These are phyloP conservation scores for Dactylellina leptospora DNA, from an alignment of 2,329 filamentous ascomycete species.

Conservation along the genomic window DNA sequence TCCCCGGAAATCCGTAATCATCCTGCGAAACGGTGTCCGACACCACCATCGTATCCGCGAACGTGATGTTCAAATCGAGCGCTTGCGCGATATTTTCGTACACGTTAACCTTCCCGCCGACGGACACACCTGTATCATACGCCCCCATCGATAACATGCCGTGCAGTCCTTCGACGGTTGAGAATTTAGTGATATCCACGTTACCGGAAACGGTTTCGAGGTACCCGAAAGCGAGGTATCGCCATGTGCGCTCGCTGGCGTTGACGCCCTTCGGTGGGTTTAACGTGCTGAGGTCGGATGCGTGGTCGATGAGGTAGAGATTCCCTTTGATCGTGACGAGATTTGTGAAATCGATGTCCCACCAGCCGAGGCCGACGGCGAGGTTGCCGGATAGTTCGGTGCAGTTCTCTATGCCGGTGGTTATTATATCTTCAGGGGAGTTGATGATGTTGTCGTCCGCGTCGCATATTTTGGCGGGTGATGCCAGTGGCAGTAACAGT, in stretches of 20 bases:
- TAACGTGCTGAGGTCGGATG: too few relatives aligned
- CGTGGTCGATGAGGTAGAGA: conserved; percentile 1
- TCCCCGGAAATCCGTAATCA: background rate
- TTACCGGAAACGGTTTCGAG: too few relatives aligned
- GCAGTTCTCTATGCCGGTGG: conserved; percentile 14
- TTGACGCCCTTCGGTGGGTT: too few relatives aligned
- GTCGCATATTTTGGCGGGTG: background rate
- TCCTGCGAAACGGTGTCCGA: background rate
- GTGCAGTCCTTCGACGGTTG: too few relatives aligned
- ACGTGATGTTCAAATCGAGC: background rate
- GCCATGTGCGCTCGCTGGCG: too few relatives aligned
- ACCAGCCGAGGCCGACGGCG: background rate
- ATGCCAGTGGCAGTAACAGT: background rate
- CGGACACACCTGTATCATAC: too few relatives aligned
- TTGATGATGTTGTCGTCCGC: conserved; percentile 1
- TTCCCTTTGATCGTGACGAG: conserved; percentile 10
- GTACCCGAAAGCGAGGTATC: too few relatives aligned
- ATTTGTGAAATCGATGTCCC: background rate
- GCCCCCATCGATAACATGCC: too few relatives aligned
- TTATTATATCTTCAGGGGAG: background rate
- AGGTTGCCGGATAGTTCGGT: conserved; percentile 20
- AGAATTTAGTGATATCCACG: too few relatives aligned
- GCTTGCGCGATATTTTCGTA: background rate
- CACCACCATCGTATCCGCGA: background rate
- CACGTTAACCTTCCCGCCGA: background rate